Evolutionary conservation across 2,329 filamentous ascomycete species (phyloP), one percentile per base, ranked within the genome.

Genomic region (Sporothrix euskadiensis): DNA sequence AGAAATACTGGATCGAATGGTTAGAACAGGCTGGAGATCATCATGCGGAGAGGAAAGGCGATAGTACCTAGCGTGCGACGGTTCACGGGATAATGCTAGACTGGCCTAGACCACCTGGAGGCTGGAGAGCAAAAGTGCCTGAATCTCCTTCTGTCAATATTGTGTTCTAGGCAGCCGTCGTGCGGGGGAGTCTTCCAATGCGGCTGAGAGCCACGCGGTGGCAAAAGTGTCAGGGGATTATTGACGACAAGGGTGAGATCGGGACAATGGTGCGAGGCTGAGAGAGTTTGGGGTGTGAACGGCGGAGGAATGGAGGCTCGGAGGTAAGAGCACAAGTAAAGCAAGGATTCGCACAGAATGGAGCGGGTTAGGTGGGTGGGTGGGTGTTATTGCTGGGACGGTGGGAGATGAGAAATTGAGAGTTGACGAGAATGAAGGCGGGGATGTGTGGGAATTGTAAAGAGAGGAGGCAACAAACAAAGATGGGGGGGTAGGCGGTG

Each of bases 91-190:
- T 26, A 49, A 22, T 39, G 30, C 32, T 69, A 39, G 32, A 41
- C 12, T 69, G 66, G 68, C 52, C 32, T 70, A 70, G 68, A 57
- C 49, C 68, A 44, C 49, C n/a, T 14, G 49, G 19, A 57, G 8
- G 12, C 14, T 35, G 16, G 66, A 39, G 66, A 54, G 44, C 47
- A 26, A 56, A 52, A 22, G 49, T 54, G 66, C 30, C 66, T 69
- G 66, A 41, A 39, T 16, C 35, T 8, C 52, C 41, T 68, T 39
- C 19, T 56, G 47, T 69, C 65, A 54, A 39, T 19, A 12, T 56
- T 54, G 41, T 16, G 39, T 30, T 69, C 66, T 41, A 69, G 68
- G 52, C 68, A 57, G 69, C 69, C n/a, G 69, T 22, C n/a, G 49
- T 35, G 68, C 68, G 52, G 52, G 68, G 68, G 47, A 22, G 44